A percentile compares a stretch with the other conserved stretches of the same genome.
Evolutionary conservation across 2,329 filamentous ascomycete species (phyloP).

Genomic region (Trichoderma polysporum): DNA sequence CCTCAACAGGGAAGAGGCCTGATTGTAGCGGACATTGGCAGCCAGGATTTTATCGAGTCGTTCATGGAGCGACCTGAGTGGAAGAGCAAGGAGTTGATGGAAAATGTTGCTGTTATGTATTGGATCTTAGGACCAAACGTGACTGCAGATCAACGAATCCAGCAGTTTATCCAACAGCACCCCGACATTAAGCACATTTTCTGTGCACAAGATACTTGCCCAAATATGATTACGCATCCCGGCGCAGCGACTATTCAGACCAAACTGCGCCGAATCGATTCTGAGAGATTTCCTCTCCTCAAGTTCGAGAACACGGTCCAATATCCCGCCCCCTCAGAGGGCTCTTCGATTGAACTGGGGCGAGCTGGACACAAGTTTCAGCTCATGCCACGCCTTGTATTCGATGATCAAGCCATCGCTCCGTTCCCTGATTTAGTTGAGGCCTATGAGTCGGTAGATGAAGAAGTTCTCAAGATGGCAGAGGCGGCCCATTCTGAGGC

Average conservation of each 20-base stretch:
- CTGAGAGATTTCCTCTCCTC: slow-evolving; percentile 70
- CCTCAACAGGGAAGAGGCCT: slow-evolving; percentile 68
- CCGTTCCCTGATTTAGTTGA: slow-evolving; percentile 48
- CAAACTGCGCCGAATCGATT: slow-evolving; percentile 70
- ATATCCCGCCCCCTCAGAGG: slow-evolving; percentile 27
- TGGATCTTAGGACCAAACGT: slow-evolving; percentile 80
- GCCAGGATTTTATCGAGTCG: slow-evolving; percentile 65
- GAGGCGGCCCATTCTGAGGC: slow-evolving; percentile 45
- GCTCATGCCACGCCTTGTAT: slow-evolving; percentile 47
- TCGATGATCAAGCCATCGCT: slow-evolving; percentile 48
- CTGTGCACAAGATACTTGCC: slow-evolving; percentile 69
- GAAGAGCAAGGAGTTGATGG: slow-evolving; percentile 62
- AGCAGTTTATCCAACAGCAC: slow-evolving; percentile 66
- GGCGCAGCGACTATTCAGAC: slow-evolving; percentile 66
- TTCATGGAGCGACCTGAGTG: slow-evolving; percentile 74
- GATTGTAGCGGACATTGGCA: slow-evolving; percentile 77
- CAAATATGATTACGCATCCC: slow-evolving; percentile 72
- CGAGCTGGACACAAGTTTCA: slow-evolving; percentile 46
- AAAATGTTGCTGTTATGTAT: slow-evolving; percentile 65
- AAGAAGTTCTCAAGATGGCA: slow-evolving; percentile 53
- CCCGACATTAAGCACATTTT: slow-evolving; percentile 70
- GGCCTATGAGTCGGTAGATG: slow-evolving; percentile 41
- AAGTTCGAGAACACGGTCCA: slow-evolving; percentile 56
- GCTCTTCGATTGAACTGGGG: slow-evolving; percentile 38
- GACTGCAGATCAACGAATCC: slow-evolving; percentile 59